phyloP scores from a whole-genome alignment of 2,329 filamentous ascomycete species.

The Arthrobotrys entomopaga region DNA sequence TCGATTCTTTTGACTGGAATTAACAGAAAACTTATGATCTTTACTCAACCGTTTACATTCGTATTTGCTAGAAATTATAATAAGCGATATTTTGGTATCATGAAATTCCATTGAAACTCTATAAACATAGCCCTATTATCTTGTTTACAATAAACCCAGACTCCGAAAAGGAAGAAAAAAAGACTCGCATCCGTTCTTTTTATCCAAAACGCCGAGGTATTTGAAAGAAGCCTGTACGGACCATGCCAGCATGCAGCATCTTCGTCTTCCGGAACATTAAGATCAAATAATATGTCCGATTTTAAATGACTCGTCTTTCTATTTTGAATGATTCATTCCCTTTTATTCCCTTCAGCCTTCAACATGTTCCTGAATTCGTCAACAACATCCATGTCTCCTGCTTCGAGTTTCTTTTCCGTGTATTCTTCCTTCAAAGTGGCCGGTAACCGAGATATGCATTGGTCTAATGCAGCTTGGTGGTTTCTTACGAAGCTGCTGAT shows the following conservation, averaged over 20 bases:
- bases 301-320: too few relatives aligned
- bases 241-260: too few relatives aligned
- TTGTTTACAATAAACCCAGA: slow-evolving; percentile 3
- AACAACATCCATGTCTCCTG: slow-evolving; percentile 85
- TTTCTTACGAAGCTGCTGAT: slow-evolving; percentile 87
- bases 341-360: slow-evolving; percentile 64
- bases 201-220: slow-evolving; percentile 25
- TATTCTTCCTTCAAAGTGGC: slow-evolving; percentile 69
- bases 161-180: slow-evolving; percentile 11
- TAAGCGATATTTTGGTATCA: background rate
- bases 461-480: slow-evolving; percentile 79
- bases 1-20: background rate
- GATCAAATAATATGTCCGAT: background rate
- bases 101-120: background rate
- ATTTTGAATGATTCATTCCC: slow-evolving; percentile 2
- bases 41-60: too few relatives aligned
- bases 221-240: background rate
- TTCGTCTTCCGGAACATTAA: background rate
- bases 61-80: too few relatives aligned
- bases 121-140: background rate
- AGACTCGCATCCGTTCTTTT: background rate
- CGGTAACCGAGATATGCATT: slow-evolving; percentile 74
- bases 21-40: too few relatives aligned
- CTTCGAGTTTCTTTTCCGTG: slow-evolving; percentile 74
- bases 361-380: slow-evolving; percentile 78